Percentiles rank a stretch among this genome's conserved stretches.
Evolutionary conservation across 352 stramenopile species (phyloP).

Genomic region (Phytophthora melonis): DNA sequence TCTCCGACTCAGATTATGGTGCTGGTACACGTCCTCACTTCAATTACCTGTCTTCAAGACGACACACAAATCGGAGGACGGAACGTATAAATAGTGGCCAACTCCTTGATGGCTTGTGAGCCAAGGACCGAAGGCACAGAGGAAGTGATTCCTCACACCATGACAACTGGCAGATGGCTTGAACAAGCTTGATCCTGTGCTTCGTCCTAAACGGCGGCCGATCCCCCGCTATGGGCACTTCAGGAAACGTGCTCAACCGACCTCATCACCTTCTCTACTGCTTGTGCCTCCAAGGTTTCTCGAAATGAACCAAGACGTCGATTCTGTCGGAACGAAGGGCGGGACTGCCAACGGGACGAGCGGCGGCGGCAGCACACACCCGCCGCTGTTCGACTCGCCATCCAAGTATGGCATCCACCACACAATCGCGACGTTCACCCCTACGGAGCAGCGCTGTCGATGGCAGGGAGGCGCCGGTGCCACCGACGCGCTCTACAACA

Average conservation of each 20-base stretch:
- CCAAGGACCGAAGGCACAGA: constrained; percentile 6
- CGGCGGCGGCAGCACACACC: constrained; percentile 35
- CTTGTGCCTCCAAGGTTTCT: neutral
- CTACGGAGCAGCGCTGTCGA: constrained; percentile 76
- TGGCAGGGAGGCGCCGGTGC: constrained; percentile 67
- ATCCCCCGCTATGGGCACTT: constrained; percentile 9
- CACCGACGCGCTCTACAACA: constrained; percentile 78
- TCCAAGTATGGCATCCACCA: constrained; percentile 81
- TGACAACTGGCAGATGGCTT: constrained; percentile 13
- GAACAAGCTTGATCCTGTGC: neutral
- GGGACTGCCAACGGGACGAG: constrained; percentile 37
- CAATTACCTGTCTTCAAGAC: neutral
- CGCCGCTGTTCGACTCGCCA: constrained; percentile 74
- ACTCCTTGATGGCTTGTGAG: neutral
- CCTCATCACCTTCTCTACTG: constrained; percentile 1
- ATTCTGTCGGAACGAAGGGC: constrained; percentile 12
- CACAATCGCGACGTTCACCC: constrained; percentile 67
- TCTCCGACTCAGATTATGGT: constrained; percentile 12
- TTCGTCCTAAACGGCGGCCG: neutral
- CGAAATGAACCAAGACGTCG: constrained; percentile 31
- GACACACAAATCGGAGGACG: constrained; percentile 8
- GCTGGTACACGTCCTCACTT: constrained; percentile 21
- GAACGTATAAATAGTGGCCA: constrained; percentile 30
- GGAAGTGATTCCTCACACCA: constrained; percentile 4
- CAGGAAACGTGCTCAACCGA: constrained; percentile 16